Conservation (phyloP, 1,139 yeast genomes). For the Debaryomyces udenii region DNA sequence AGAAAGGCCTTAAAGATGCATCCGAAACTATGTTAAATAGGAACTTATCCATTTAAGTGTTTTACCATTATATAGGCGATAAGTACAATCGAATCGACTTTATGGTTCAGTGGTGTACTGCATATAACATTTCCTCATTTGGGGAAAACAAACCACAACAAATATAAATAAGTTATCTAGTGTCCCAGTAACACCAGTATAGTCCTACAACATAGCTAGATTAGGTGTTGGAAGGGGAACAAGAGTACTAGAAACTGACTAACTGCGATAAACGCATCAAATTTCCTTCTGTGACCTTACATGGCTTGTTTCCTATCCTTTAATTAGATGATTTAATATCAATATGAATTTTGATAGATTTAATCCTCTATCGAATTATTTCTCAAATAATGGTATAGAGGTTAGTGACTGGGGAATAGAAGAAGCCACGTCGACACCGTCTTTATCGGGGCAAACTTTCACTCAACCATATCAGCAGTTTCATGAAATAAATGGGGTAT, state of each 20-base stretch:
- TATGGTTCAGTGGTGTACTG: not conserved
- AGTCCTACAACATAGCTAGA: too few species aligned
- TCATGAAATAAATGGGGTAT: conserved; percentile 6
- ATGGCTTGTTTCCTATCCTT: too few species aligned
- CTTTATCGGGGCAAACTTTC: conserved; percentile 15
- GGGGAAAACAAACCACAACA: conserved; percentile 6
- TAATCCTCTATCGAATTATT: conserved; percentile 30
- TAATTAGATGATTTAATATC: conserved; percentile 4
- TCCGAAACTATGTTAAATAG: too few species aligned
- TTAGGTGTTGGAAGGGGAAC: too few species aligned
- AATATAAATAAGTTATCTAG: conserved; percentile 5
- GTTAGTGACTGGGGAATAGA: conserved; percentile 50
- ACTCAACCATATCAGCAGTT: conserved; percentile 13
- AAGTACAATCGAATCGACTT: too few species aligned
- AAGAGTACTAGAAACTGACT: too few species aligned
- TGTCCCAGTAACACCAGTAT: too few species aligned
- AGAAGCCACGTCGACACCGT: conserved; percentile 27
- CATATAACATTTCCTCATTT: conserved; percentile 5
- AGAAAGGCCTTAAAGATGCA: too few species aligned
- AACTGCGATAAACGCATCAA: too few species aligned
- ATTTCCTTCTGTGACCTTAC: too few species aligned
- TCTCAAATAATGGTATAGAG: conserved; percentile 8
- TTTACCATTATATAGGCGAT: too few species aligned
- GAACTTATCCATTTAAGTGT: too few species aligned
- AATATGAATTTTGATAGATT: conserved; percentile 38